Evolutionary conservation across 176 grass and related monocot species (phyloP).

Genomic region (Avena insularis): DNA sequence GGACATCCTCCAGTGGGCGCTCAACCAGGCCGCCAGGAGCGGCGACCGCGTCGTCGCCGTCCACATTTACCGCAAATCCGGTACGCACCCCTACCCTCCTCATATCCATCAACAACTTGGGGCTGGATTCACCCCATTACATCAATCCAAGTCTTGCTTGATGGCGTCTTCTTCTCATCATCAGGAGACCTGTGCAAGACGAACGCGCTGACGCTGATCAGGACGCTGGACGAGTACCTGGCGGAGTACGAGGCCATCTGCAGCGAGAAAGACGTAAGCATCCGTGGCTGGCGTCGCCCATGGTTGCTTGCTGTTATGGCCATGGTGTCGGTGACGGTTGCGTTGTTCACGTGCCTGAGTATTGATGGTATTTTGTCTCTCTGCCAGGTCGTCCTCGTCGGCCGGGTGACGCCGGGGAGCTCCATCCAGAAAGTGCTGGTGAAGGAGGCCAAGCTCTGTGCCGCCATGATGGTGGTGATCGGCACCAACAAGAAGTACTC

Average conservation of each 20-base stretch:
- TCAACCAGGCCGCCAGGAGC: conserved; percentile 54
- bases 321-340: conserved; percentile 11
- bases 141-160: not conserved
- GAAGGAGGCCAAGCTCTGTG: conserved; percentile 88
- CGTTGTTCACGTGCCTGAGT: conserved; percentile 6
- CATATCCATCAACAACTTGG: not conserved
- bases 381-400: conserved; percentile 76
- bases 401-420: conserved; percentile 77
- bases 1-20: conserved; percentile 77
- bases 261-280: conserved; percentile 70
- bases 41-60: conserved; percentile 87
- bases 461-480: conserved; percentile 74
- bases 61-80: conserved; percentile 93
- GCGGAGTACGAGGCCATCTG: conserved; percentile 73
- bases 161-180: not conserved
- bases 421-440: conserved; percentile 85
- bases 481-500: conserved; percentile 86
- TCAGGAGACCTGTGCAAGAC: conserved; percentile 68
- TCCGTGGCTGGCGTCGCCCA: not conserved
- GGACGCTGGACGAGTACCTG: conserved; percentile 79
- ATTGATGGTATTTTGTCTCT: not conserved
- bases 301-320: not conserved
- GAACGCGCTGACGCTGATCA: conserved; percentile 75
- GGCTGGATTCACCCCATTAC: conserved; percentile 6
- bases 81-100: conserved; percentile 28